Conservation (phyloP, 2,329 filamentous ascomycete genomes). For the Ascochyta fabae region DNA sequence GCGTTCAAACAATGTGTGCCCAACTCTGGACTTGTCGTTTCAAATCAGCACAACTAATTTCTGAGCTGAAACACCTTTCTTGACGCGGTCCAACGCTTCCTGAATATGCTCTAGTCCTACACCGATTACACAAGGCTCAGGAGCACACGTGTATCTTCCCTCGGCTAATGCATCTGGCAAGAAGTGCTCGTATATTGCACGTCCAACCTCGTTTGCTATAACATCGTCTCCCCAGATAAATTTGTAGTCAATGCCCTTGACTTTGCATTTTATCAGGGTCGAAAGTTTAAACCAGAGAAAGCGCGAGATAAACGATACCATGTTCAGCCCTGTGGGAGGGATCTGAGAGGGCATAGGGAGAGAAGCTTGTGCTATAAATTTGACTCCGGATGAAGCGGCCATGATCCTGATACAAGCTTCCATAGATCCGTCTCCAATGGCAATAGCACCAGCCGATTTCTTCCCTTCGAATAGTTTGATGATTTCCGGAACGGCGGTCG, state of each 20-base stretch:
- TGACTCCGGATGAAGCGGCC: conserved; percentile 13
- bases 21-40: no score
- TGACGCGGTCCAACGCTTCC: conserved; percentile 21
- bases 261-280: conserved; percentile 16
- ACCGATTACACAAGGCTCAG: conserved; percentile 24
- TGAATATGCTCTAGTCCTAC: conserved; percentile 30
- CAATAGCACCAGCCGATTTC: conserved; percentile 46
- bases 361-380: conserved; percentile 20
- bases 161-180: conserved; percentile 21
- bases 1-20: no score
- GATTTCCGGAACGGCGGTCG: conserved; percentile 36
- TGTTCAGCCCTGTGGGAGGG: conserved; percentile 11
- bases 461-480: conserved; percentile 43
- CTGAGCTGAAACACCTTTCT: conserved; percentile 7
- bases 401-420: conserved; percentile 20
- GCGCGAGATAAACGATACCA: conserved; percentile 6
- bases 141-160: conserved; percentile 16
- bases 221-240: conserved; percentile 15
- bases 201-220: conserved; percentile 5
- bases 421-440: conserved; percentile 31
- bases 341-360: conserved; percentile 4
- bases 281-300: conserved; percentile 18
- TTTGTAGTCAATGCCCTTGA: conserved; percentile 18
- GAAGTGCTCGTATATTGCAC: conserved; percentile 11
- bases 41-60: conserved; percentile 9